Evolutionary conservation across 1,284 basidiomycete genomes (phyloP).

Genomic region (Trametes versicolor): DNA sequence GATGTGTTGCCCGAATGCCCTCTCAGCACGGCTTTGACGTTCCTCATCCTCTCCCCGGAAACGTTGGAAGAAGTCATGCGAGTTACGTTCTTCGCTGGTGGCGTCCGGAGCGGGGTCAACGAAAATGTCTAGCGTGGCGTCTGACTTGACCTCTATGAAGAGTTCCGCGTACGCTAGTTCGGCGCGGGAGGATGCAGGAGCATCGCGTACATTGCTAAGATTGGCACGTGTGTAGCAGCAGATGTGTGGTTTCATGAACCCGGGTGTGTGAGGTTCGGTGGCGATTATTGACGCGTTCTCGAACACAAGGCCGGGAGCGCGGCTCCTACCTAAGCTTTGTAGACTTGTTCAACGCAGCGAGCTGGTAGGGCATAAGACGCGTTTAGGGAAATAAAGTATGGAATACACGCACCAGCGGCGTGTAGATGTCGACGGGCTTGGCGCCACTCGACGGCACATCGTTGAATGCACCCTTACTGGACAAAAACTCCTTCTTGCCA

Average conservation of each 20-base stretch:
- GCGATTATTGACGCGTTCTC: conserved; percentile 1
- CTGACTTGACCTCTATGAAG: conserved; percentile 19
- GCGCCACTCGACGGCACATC: background rate
- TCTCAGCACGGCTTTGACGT: background rate
- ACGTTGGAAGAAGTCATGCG: conserved; percentile 14
- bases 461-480: conserved; percentile 9
- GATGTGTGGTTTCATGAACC: conserved; percentile 23
- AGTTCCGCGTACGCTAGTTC: conserved; percentile 23
- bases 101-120: conserved; percentile 6
- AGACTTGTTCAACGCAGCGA: conserved; percentile 8
- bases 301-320: conserved; percentile 19
- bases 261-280: conserved; percentile 3
- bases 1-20: conserved; percentile 18
- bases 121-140: conserved; percentile 12
- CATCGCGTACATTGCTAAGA: background rate
- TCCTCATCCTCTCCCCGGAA: background rate
- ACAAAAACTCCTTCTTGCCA: background rate
- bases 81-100: background rate
- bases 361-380: background rate
- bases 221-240: conserved; percentile 9
- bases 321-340: conserved; percentile 8
- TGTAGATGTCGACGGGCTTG: background rate
- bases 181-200: background rate
- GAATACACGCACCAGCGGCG: conserved; percentile 4
- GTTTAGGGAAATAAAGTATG: background rate